Percentiles rank a stretch among this genome's conserved stretches.
These are phyloP conservation scores for Schizochytrium sp. DNA, from an alignment of 108 stramenopile species.

Conservation along the genomic window DNA sequence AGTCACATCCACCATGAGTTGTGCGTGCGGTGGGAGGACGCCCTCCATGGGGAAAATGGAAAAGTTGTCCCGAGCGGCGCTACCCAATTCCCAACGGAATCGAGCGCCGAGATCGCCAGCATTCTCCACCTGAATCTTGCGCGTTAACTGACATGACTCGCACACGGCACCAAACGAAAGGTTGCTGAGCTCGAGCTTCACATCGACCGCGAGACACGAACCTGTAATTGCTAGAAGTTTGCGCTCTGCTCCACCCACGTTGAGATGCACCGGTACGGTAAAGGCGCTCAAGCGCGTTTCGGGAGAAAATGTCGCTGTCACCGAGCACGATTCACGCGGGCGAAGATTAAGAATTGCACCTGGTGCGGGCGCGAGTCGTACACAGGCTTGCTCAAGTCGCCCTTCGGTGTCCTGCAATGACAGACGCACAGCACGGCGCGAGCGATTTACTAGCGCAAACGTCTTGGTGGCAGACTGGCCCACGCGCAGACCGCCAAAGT, in stretches of 20 bases:
- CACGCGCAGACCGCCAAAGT: constrained; percentile 40
- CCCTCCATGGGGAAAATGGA: constrained; percentile 39
- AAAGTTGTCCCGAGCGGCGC: constrained; percentile 24
- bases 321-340: constrained; percentile 22
- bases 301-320: constrained; percentile 40
- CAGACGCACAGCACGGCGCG: constrained; percentile 31
- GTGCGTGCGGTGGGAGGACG: constrained; percentile 32
- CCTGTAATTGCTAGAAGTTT: constrained; percentile 33
- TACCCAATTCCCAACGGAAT: constrained; percentile 40
- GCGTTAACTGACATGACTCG: constrained; percentile 29
- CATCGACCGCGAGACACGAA: constrained; percentile 45
- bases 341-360: constrained; percentile 3
- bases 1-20: constrained; percentile 43
- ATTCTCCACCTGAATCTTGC: constrained; percentile 44
- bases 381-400: background rate
- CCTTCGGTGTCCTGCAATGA: constrained; percentile 26
- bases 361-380: constrained; percentile 29
- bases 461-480: constrained; percentile 35
- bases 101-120: constrained; percentile 43
- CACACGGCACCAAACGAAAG: constrained; percentile 50
- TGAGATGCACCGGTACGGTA: constrained; percentile 32
- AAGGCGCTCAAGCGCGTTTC: constrained; percentile 35
- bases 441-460: constrained; percentile 39
- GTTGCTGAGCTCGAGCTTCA: constrained; percentile 41
- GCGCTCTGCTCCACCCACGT: constrained; percentile 31